phyloP scores from a whole-genome alignment of 1,284 basidiomycete species.

The Caloboletus inedulis region DNA sequence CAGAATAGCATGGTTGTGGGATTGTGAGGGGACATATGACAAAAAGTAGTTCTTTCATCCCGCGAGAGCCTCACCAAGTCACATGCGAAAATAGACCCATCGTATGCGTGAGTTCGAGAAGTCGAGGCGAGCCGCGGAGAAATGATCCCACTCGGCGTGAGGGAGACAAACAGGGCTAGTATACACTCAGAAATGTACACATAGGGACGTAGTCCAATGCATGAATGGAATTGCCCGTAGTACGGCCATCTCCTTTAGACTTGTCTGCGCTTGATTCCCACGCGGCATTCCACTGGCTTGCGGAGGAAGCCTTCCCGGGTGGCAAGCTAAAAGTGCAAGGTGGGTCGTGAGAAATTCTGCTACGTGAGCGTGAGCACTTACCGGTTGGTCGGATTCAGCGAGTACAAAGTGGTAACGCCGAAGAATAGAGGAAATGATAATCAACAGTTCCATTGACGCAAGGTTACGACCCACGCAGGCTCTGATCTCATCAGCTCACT shows the following conservation, averaged over 20 bases:
- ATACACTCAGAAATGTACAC: constrained; percentile 4
- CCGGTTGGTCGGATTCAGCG: constrained; percentile 51
- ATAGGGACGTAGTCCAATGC: background rate
- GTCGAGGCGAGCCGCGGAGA: constrained; percentile 1
- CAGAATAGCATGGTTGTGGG: background rate
- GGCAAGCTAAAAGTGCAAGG: constrained; percentile 45
- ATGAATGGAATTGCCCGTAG: background rate
- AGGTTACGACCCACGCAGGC: constrained; percentile 75
- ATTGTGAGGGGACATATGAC: constrained; percentile 4
- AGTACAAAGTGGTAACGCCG: constrained; percentile 71
- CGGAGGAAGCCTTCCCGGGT: constrained; percentile 77
- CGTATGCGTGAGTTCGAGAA: background rate
- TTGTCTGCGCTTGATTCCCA: constrained; percentile 58
- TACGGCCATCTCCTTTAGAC: constrained; percentile 7
- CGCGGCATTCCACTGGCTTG: constrained; percentile 64
- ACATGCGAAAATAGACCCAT: constrained; percentile 17
- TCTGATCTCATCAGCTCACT: constrained; percentile 33
- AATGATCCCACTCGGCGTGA: background rate
- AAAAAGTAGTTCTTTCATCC: background rate
- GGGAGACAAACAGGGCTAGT: constrained; percentile 3
- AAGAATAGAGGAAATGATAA: constrained; percentile 72
- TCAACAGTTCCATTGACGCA: constrained; percentile 69
- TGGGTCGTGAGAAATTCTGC: constrained; percentile 7
- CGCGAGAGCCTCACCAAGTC: background rate
- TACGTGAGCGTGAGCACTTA: constrained; percentile 35